These are phyloP conservation scores for Monilinia laxa DNA, from an alignment of 2,329 filamentous ascomycete species.

Conservation along the genomic window DNA sequence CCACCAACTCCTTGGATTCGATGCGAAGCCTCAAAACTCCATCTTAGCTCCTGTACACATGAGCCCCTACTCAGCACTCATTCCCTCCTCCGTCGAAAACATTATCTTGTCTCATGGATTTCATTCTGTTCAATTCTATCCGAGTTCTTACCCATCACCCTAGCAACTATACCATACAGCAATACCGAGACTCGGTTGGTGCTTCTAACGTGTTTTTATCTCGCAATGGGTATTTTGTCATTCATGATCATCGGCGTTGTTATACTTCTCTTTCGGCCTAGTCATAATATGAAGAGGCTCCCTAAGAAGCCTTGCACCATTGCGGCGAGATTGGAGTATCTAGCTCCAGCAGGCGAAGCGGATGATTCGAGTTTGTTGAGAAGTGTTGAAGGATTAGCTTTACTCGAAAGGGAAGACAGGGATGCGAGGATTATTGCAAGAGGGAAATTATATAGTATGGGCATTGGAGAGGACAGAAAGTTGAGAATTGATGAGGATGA, in stretches of 20 bases:
- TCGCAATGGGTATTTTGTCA: conserved; percentile 6
- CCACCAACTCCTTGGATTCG: conserved; percentile 41
- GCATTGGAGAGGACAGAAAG: conserved; percentile 38
- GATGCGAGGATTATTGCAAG: conserved; percentile 39
- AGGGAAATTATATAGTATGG: conserved; percentile 40
- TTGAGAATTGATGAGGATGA: conserved; percentile 33
- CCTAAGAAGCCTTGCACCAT: background rate
- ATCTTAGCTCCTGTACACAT: conserved; percentile 46
- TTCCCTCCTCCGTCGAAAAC: conserved; percentile 42
- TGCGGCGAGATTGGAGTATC: background rate
- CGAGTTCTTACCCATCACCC: background rate
- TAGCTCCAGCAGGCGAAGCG: background rate
- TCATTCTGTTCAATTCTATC: conserved; percentile 14
- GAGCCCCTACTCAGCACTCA: conserved; percentile 49
- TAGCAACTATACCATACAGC: conserved; percentile 7
- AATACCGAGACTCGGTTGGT: background rate
- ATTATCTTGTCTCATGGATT: conserved; percentile 30
- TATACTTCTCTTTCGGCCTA: background rate
- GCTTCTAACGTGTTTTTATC: background rate
- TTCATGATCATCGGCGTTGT: conserved; percentile 1
- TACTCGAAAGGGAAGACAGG: conserved; percentile 38
- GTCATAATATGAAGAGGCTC: background rate
- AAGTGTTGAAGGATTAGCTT: conserved; percentile 44
- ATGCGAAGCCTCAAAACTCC: conserved; percentile 41
- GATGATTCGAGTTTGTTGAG: conserved; percentile 41